These are phyloP conservation scores for Globisporangium barbulae DNA, from an alignment of 352 stramenopile species.

Conservation along the genomic window DNA sequence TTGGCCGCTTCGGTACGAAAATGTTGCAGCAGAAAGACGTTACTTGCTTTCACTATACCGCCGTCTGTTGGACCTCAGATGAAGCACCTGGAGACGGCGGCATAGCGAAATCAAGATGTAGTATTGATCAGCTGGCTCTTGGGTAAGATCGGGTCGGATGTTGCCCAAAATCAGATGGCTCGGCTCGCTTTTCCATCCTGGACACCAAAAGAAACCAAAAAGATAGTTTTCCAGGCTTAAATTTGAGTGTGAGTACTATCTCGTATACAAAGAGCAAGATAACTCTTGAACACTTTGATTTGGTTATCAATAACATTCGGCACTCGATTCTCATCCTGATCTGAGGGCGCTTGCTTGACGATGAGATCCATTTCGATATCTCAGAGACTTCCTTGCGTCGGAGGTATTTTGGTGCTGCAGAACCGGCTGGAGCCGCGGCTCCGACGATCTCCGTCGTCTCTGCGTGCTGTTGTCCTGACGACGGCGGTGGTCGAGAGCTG, in stretches of 20 bases:
- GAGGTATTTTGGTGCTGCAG: constrained; percentile 1
- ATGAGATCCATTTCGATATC: not conserved
- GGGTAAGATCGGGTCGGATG: not conserved
- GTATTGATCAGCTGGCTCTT: not conserved
- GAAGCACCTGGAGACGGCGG: too few species aligned
- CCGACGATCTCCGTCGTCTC: not conserved
- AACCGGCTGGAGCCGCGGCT: constrained; percentile 1
- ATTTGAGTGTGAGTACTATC: not conserved
- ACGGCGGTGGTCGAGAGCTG: not conserved
- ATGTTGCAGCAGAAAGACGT: too few species aligned
- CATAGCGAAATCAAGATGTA: too few species aligned
- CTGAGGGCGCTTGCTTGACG: not conserved
- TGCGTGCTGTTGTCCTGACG: not conserved
- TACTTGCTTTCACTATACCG: too few species aligned
- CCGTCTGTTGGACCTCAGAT: too few species aligned
- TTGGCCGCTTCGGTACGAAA: not conserved
- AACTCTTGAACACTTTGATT: not conserved
- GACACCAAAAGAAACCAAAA: not conserved
- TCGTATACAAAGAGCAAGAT: not conserved
- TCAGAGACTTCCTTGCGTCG: not conserved
- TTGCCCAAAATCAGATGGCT: constrained; percentile 9
- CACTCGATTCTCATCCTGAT: not conserved
- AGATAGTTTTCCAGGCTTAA: not conserved
- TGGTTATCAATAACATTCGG: not conserved
- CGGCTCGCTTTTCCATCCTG: not conserved